These are phyloP conservation scores for Avicennia marina DNA, from an alignment of 257 asterid species.

Conservation along the genomic window DNA sequence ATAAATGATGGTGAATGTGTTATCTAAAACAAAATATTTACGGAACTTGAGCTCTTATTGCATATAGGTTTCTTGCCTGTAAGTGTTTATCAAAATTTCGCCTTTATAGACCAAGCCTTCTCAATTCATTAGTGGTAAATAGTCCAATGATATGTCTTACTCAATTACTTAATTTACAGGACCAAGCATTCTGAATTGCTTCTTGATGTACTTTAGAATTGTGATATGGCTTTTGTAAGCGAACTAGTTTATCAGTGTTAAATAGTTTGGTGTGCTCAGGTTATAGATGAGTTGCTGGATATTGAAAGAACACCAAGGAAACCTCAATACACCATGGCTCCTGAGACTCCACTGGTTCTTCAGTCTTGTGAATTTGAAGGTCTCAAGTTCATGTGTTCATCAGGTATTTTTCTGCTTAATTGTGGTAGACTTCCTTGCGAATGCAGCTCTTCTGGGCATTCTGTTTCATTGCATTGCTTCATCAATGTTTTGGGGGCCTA, in stretches of 20 bases:
- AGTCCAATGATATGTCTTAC: too few relatives aligned
- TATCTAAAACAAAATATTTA: too few relatives aligned
- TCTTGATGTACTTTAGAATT: not conserved
- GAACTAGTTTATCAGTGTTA: not conserved
- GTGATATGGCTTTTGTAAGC: not conserved
- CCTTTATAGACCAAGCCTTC: too few relatives aligned
- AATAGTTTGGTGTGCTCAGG: slow-evolving; percentile 27
- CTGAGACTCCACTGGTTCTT: slow-evolving; percentile 88
- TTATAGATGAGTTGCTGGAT: slow-evolving; percentile 69
- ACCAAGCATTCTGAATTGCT: too few relatives aligned
- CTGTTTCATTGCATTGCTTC: slow-evolving; percentile 8
- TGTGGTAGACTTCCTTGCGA: not conserved
- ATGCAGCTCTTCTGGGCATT: slow-evolving; percentile 8
- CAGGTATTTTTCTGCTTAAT: slow-evolving; percentile 49
- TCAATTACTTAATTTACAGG: too few relatives aligned
- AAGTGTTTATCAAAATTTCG: not conserved
- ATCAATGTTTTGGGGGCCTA: not conserved
- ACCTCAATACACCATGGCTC: slow-evolving; percentile 90
- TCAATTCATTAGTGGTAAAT: too few relatives aligned
- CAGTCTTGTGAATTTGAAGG: slow-evolving; percentile 88
- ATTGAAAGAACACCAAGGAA: slow-evolving; percentile 66
- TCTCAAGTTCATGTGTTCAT: slow-evolving; percentile 67
- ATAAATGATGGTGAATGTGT: not conserved
- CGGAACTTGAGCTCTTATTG: too few relatives aligned
- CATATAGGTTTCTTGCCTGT: slow-evolving; percentile 10